Evolutionary conservation across 805 yeast genomes (phyloP).

Genomic region (Wickerhamomyces subpelliculosus): DNA sequence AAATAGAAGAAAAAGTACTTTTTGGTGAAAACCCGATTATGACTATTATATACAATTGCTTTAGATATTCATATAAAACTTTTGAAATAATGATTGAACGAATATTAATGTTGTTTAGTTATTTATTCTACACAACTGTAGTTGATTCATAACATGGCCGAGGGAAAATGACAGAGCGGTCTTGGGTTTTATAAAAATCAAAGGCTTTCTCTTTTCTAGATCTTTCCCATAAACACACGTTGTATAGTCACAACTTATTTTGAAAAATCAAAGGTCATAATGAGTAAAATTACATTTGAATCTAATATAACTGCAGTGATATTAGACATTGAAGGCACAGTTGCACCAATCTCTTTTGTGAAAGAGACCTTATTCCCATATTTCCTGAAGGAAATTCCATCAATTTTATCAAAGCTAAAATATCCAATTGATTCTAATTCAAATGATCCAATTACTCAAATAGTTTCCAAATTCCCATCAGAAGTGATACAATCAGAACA

Average conservation of each 20-base stretch:
- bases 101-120: too few species aligned
- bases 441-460: conserved; percentile 20
- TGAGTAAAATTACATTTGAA: not conserved
- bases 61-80: too few species aligned
- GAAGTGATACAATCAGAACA: conserved; percentile 20
- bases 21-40: not conserved
- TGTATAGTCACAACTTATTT: too few species aligned
- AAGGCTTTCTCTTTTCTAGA: too few species aligned
- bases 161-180: too few species aligned
- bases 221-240: too few species aligned
- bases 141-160: too few species aligned
- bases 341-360: conserved; percentile 87
- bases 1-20: not conserved
- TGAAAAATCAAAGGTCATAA: too few species aligned
- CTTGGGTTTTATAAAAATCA: too few species aligned
- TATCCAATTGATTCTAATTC: conserved; percentile 20
- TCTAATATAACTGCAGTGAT: conserved; percentile 28
- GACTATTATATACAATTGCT: too few species aligned
- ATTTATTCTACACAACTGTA: too few species aligned
- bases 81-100: too few species aligned
- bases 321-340: conserved; percentile 87
- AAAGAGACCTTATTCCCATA: conserved; percentile 73
- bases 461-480: conserved; percentile 15
- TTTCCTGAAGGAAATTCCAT: conserved; percentile 48
- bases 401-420: conserved; percentile 22